phyloP scores from a whole-genome alignment of 2,329 filamentous ascomycete species.

The Cryphonectria carpinicola region DNA sequence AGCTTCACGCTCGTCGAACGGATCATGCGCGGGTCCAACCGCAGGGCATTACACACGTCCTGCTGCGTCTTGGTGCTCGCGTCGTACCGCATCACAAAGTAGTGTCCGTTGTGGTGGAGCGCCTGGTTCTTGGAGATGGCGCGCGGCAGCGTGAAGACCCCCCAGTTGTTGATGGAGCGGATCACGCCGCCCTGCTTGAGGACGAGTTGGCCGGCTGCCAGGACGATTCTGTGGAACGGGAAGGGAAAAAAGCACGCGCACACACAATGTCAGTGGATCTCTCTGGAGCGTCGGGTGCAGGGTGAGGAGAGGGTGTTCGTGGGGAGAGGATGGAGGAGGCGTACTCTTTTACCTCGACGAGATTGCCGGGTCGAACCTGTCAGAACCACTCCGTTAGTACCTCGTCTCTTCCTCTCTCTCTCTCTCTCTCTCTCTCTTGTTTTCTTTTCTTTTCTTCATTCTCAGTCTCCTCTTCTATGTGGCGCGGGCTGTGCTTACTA shows the following conservation, averaged over 20 bases:
- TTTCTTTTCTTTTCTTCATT: neutral
- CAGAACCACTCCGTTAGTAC: neutral
- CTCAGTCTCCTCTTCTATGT: too few species aligned
- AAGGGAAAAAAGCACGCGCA: neutral
- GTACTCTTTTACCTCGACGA: constrained; percentile 95
- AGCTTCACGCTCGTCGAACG: constrained; percentile 86
- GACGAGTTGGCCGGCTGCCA: constrained; percentile 80
- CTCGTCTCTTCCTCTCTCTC: neutral
- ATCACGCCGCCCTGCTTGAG: constrained; percentile 86
- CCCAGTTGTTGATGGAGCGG: constrained; percentile 94
- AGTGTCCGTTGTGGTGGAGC: constrained; percentile 83
- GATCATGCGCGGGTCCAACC: constrained; percentile 88
- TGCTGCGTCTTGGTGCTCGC: constrained; percentile 73
- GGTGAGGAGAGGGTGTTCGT: constrained; percentile 27
- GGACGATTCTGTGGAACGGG: constrained; percentile 71
- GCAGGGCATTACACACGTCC: constrained; percentile 73
- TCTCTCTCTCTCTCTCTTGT: neutral
- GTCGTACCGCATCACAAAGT: constrained; percentile 98
- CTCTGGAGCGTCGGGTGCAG: neutral
- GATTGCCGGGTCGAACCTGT: constrained; percentile 88
- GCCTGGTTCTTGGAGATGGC: constrained; percentile 80
- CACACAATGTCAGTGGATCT: neutral
- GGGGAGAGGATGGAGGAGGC: constrained; percentile 33
- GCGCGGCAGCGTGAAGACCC: constrained; percentile 83
- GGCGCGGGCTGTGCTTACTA: constrained; percentile 62